Percentiles rank a stretch among this genome's conserved stretches.
These are phyloP conservation scores for Bolboschoenoplectus hybrid DNA, from an alignment of 202 grass and related monocot genomes.

Conservation along the genomic window DNA sequence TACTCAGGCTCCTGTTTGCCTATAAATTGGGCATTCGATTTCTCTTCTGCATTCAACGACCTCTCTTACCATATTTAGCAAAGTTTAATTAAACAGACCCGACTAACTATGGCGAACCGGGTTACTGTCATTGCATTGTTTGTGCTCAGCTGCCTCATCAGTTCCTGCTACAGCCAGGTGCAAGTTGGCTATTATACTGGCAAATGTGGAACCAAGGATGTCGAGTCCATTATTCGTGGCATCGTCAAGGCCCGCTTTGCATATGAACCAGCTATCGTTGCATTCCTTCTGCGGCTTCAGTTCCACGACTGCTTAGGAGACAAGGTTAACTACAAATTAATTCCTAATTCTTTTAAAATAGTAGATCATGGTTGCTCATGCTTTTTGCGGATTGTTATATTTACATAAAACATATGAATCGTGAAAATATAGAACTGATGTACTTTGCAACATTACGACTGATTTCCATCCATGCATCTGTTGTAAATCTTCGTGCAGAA, in stretches of 20 bases:
- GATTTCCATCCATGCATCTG: background rate
- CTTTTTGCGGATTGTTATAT: no score
- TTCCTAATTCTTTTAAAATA: no score
- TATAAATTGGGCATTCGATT: constrained; percentile 15
- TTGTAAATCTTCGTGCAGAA: constrained; percentile 28
- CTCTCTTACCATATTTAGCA: background rate
- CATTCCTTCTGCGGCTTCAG: constrained; percentile 38
- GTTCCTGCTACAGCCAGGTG: constrained; percentile 9
- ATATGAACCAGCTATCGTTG: constrained; percentile 35
- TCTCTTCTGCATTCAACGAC: background rate
- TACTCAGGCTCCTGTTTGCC: background rate
- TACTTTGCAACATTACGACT: background rate
- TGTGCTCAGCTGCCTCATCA: background rate
- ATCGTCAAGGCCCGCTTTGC: constrained; percentile 25
- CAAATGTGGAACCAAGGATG: constrained; percentile 38
- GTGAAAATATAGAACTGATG: background rate
- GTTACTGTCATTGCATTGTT: background rate
- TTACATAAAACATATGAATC: no score
- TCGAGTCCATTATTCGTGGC: constrained; percentile 39
- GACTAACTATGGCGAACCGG: background rate
- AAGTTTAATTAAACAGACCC: background rate
- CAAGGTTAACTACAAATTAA: background rate
- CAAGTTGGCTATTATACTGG: constrained; percentile 35
- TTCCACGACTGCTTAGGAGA: constrained; percentile 53
- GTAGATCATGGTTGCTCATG: no score